phyloP scores from a whole-genome alignment of 2,329 filamentous ascomycete species.

The Colletotrichum spaethianum region DNA sequence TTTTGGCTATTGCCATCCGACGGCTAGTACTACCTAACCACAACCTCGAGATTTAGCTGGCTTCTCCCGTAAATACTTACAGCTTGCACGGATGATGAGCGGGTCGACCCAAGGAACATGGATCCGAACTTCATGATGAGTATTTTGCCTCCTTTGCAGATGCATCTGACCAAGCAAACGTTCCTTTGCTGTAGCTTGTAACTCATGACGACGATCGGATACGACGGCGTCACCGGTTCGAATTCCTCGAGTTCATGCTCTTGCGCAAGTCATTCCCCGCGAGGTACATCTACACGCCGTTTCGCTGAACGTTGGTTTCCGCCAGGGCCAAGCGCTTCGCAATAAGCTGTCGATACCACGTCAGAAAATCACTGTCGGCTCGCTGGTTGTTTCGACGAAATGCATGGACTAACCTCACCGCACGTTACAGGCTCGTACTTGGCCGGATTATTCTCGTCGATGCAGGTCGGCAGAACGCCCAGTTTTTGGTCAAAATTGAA shows the following conservation, averaged over 20 bases:
- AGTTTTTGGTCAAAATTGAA: slow-evolving; percentile 68
- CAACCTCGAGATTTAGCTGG: not conserved
- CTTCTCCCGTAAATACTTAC: not conserved
- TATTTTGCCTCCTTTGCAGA: not conserved
- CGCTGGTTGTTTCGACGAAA: not conserved
- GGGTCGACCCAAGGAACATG: not conserved
- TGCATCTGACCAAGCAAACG: not conserved
- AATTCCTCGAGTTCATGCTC: not conserved
- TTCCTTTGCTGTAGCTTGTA: not conserved
- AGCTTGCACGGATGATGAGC: not conserved
- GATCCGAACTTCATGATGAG: not conserved
- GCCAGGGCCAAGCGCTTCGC: slow-evolving; percentile 30
- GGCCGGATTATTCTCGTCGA: slow-evolving; percentile 60
- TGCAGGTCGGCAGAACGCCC: slow-evolving; percentile 63
- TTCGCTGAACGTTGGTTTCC: not conserved
- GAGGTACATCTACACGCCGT: not conserved
- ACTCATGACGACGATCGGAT: not conserved
- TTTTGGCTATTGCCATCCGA: not conserved
- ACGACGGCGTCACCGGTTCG: not conserved
- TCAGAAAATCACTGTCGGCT: slow-evolving; percentile 4
- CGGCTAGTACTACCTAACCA: not conserved
- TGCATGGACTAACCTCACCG: slow-evolving; percentile 52
- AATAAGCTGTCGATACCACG: slow-evolving; percentile 28
- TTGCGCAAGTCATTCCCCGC: not conserved
- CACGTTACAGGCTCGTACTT: slow-evolving; percentile 67